Conservation (phyloP, 2,329 filamentous ascomycete species). For the Epichloe glyceriae region DNA sequence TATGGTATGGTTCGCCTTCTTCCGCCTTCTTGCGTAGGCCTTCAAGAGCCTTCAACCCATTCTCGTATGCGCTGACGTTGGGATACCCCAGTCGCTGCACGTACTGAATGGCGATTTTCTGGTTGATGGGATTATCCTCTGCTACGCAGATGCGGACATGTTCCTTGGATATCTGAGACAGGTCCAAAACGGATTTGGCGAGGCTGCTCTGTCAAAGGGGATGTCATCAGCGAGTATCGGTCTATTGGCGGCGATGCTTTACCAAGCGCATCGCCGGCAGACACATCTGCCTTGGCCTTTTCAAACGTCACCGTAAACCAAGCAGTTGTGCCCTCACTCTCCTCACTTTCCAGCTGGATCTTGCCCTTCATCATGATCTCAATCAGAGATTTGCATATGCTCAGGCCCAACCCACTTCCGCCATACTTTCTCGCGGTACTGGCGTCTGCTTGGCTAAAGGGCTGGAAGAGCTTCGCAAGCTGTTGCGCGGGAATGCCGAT, state of each 20-base stretch:
- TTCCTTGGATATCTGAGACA: slow-evolving; percentile 61
- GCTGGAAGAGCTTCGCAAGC: slow-evolving; percentile 75
- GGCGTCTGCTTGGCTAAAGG: slow-evolving; percentile 85
- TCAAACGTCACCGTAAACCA: slow-evolving; percentile 79
- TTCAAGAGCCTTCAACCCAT: slow-evolving; percentile 78
- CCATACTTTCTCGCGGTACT: slow-evolving; percentile 86
- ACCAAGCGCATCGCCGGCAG: slow-evolving; percentile 39
- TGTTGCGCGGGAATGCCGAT: slow-evolving; percentile 81
- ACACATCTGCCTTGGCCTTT: slow-evolving; percentile 55
- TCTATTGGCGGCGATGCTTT: slow-evolving; percentile 24
- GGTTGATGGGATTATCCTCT: slow-evolving; percentile 90
- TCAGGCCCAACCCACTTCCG: slow-evolving; percentile 79
- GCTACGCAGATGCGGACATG: slow-evolving; percentile 83
- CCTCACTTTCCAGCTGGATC: slow-evolving; percentile 68
- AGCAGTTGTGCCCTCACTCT: slow-evolving; percentile 55
- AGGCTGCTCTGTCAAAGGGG: slow-evolving; percentile 25
- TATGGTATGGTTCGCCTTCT: slow-evolving; percentile 68
- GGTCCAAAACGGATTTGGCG: slow-evolving; percentile 43
- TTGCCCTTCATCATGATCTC: slow-evolving; percentile 82
- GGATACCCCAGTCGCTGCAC: slow-evolving; percentile 74
- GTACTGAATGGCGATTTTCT: slow-evolving; percentile 86
- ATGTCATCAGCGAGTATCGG: slow-evolving; percentile 18
- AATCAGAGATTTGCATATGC: slow-evolving; percentile 89
- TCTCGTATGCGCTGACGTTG: slow-evolving; percentile 73
- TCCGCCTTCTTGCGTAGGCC: slow-evolving; percentile 61